A percentile compares a stretch with the other conserved stretches of the same genome.
Evolutionary conservation across 2,329 filamentous ascomycete species (phyloP).

Genomic region (Stachybotrys echinatus): DNA sequence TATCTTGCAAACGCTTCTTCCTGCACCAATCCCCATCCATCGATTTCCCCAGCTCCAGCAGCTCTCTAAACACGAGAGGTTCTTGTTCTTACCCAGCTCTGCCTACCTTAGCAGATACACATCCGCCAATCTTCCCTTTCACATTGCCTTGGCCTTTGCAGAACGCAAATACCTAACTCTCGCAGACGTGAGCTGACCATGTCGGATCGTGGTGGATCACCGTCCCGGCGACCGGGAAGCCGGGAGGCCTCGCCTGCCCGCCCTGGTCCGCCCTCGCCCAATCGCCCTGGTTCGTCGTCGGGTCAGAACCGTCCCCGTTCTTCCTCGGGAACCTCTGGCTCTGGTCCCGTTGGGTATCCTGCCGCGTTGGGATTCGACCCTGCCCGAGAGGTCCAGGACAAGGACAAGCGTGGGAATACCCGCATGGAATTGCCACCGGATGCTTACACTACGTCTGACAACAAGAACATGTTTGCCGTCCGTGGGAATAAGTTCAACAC

Average conservation of each 20-base stretch:
- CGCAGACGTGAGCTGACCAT: conserved; percentile 10
- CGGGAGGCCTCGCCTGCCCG: conserved; percentile 9
- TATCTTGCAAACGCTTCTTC: too few species aligned
- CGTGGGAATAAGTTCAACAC: conserved; percentile 44
- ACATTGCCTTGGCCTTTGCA: conserved; percentile 1
- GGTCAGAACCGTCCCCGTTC: conserved; percentile 10
- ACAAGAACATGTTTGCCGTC: conserved; percentile 28
- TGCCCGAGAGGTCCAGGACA: conserved; percentile 23
- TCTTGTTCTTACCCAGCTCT: too few species aligned
- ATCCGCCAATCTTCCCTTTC: conserved; percentile 1
- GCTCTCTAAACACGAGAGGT: too few species aligned
- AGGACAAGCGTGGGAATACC: conserved; percentile 29
- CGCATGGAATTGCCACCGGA: conserved; percentile 55
- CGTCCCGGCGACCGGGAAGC: conserved; percentile 9
- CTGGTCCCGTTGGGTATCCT: conserved; percentile 12
- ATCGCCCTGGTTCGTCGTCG: conserved; percentile 6
- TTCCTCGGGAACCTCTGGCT: conserved; percentile 9
- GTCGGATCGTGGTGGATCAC: conserved; percentile 26
- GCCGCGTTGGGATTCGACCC: conserved; percentile 34
- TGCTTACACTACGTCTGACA: conserved; percentile 37
- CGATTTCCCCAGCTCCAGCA: too few species aligned
- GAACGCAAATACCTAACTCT: neutral
- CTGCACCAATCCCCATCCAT: too few species aligned
- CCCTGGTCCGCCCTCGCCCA: conserved; percentile 9
- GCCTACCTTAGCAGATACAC: too few species aligned